These are phyloP conservation scores for Acanthamoeba lenticulata DNA, from an alignment of 208 protist species.

Conservation along the genomic window DNA sequence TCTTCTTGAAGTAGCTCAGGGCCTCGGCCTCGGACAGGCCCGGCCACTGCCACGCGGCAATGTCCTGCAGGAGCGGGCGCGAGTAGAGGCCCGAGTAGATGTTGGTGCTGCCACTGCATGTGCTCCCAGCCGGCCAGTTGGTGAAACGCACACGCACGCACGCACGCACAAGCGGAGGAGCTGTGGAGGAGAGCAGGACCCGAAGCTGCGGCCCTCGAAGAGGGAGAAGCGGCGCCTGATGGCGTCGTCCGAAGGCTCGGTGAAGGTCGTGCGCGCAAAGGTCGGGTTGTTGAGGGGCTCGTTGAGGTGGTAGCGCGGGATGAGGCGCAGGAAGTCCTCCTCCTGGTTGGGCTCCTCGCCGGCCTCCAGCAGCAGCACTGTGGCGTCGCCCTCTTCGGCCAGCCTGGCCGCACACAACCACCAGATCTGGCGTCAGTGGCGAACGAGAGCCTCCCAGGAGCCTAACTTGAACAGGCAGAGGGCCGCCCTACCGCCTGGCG, in stretches of 20 bases:
- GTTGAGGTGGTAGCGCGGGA: background rate
- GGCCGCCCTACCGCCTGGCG: constrained; percentile 82
- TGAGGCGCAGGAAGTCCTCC: background rate
- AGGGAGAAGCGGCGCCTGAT: background rate
- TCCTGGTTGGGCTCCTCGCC: constrained; percentile 1
- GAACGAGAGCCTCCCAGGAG: no score
- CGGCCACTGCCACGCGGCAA: background rate
- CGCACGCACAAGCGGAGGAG: no score
- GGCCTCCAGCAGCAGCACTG: constrained; percentile 74
- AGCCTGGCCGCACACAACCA: no score
- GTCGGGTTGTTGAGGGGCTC: background rate
- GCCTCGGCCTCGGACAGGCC: background rate
- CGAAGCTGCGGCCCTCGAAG: constrained; percentile 51
- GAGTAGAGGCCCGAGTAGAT: background rate
- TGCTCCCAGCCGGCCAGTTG: no score
- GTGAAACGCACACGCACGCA: no score
- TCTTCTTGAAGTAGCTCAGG: constrained; percentile 4
- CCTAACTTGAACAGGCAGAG: no score
- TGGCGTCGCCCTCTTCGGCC: no score
- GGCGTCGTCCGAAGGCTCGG: background rate
- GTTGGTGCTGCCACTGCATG: background rate
- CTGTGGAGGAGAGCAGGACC: background rate
- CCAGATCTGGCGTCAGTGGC: no score
- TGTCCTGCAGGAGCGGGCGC: background rate
- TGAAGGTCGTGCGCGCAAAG: background rate